Evolutionary conservation across 2,329 filamentous ascomycete genomes (phyloP).

Genomic region (Phialocephala subalpina): DNA sequence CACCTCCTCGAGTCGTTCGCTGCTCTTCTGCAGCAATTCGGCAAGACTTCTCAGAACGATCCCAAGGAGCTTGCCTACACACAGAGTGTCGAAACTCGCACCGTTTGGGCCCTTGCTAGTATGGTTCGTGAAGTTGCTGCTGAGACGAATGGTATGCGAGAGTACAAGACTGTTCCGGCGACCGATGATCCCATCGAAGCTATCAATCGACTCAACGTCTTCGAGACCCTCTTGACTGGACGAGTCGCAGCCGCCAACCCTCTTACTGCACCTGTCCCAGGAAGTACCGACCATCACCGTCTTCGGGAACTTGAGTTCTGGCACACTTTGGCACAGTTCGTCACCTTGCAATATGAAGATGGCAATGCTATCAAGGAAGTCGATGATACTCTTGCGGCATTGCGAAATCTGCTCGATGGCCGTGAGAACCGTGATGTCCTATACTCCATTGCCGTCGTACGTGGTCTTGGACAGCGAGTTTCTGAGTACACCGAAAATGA

Average conservation of each 20-base stretch:
- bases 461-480: constrained; percentile 74
- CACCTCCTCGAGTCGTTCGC: constrained; percentile 72
- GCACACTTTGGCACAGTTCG: constrained; percentile 78
- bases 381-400: constrained; percentile 69
- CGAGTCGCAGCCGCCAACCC: constrained; percentile 68
- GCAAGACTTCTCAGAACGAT: constrained; percentile 57
- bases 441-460: constrained; percentile 85
- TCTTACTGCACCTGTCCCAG: constrained; percentile 58
- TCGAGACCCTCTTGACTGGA: constrained; percentile 81
- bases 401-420: constrained; percentile 77
- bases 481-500: constrained; percentile 65
- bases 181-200: constrained; percentile 70
- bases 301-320: constrained; percentile 81
- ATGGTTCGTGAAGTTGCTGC: constrained; percentile 45
- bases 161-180: constrained; percentile 51
- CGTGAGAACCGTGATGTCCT: constrained; percentile 90
- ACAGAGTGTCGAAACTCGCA: constrained; percentile 61
- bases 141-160: constrained; percentile 43
- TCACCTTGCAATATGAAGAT: constrained; percentile 70
- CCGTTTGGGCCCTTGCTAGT: constrained; percentile 67
- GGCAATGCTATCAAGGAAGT: constrained; percentile 63
- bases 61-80: constrained; percentile 61
- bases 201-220: constrained; percentile 74
- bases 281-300: constrained; percentile 60
- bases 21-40: constrained; percentile 66